These are phyloP conservation scores for Penicillium crystallinum DNA, from an alignment of 495 filamentous ascomycete genomes.

Conservation along the genomic window DNA sequence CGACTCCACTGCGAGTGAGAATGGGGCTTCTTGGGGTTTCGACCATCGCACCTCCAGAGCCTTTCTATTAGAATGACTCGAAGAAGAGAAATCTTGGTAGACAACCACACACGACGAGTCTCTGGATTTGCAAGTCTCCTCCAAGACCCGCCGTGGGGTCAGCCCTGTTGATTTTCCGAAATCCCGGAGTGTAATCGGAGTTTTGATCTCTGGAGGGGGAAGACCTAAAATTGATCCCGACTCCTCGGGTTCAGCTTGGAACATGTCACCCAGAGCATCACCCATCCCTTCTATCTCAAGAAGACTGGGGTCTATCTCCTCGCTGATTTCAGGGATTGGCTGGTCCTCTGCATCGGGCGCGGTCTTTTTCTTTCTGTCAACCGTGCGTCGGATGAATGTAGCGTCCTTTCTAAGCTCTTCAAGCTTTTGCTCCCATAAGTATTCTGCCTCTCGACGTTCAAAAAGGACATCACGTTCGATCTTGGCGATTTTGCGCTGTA, in stretches of 20 bases:
- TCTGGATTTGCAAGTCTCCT: slow-evolving; percentile 82
- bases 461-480: slow-evolving; percentile 85
- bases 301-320: slow-evolving; percentile 28
- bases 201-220: slow-evolving; percentile 11
- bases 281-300: slow-evolving; percentile 50
- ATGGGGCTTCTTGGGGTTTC: slow-evolving; percentile 60
- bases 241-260: slow-evolving; percentile 45
- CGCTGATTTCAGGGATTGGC: slow-evolving; percentile 40
- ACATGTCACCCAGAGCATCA: slow-evolving; percentile 62
- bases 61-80: slow-evolving; percentile 68
- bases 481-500: slow-evolving; percentile 64
- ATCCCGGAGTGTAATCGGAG: slow-evolving; percentile 57
- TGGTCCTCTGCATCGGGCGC: slow-evolving; percentile 22
- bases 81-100: slow-evolving; percentile 63
- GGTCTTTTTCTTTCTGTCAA: slow-evolving; percentile 25
- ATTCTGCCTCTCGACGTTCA: slow-evolving; percentile 69
- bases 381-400: slow-evolving; percentile 30
- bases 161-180: slow-evolving; percentile 78
- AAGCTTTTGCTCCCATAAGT: slow-evolving; percentile 62
- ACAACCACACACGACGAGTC: slow-evolving; percentile 61
- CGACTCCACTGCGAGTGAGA: slow-evolving; percentile 30
- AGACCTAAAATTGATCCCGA: slow-evolving; percentile 20
- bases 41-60: slow-evolving; percentile 75
- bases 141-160: slow-evolving; percentile 64
- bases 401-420: slow-evolving; percentile 60